Evolutionary conservation across 371 early-diverging fungal genomes (phyloP).

Genomic region (Mortierella sp.): DNA sequence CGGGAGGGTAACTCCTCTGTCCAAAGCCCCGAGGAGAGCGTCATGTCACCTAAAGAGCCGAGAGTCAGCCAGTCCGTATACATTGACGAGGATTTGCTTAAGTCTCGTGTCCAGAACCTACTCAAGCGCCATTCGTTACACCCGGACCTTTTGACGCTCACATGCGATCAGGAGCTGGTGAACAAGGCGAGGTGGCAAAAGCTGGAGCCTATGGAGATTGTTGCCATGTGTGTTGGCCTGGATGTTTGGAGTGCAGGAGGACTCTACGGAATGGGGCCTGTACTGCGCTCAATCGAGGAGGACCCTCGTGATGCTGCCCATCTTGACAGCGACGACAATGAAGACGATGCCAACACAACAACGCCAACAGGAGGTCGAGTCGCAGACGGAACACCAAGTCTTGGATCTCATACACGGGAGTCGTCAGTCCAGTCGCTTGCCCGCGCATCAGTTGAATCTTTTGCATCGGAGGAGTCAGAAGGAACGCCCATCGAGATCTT

Average conservation of each 20-base stretch:
- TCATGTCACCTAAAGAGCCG: slow-evolving; percentile 21
- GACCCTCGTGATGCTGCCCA: neutral
- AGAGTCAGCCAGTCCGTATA: neutral
- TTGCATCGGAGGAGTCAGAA: slow-evolving; percentile 27
- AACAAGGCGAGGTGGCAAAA: slow-evolving; percentile 75
- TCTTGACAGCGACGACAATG: slow-evolving; percentile 22
- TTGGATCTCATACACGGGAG: neutral
- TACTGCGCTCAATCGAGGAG: slow-evolving; percentile 42
- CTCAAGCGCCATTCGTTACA: slow-evolving; percentile 73
- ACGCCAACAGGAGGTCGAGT: neutral
- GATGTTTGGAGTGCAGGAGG: slow-evolving; percentile 71
- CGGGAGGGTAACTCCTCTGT: slow-evolving; percentile 19
- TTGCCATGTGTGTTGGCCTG: slow-evolving; percentile 74
- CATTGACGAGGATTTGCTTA: slow-evolving; percentile 51
- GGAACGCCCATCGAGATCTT: slow-evolving; percentile 41
- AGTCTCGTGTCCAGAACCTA: slow-evolving; percentile 58
- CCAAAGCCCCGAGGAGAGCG: slow-evolving; percentile 7
- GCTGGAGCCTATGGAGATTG: slow-evolving; percentile 75
- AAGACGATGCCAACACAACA: slow-evolving; percentile 36
- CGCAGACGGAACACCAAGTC: neutral
- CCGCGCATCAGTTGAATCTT: slow-evolving; percentile 22
- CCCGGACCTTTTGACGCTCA: slow-evolving; percentile 67
- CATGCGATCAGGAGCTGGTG: slow-evolving; percentile 65
- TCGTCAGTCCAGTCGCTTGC: slow-evolving; percentile 12
- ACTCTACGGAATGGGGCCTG: slow-evolving; percentile 31